Base-by-base conservation (phyloP, 2,329 filamentous ascomycete species). In the Trichophyton simii region DNA sequence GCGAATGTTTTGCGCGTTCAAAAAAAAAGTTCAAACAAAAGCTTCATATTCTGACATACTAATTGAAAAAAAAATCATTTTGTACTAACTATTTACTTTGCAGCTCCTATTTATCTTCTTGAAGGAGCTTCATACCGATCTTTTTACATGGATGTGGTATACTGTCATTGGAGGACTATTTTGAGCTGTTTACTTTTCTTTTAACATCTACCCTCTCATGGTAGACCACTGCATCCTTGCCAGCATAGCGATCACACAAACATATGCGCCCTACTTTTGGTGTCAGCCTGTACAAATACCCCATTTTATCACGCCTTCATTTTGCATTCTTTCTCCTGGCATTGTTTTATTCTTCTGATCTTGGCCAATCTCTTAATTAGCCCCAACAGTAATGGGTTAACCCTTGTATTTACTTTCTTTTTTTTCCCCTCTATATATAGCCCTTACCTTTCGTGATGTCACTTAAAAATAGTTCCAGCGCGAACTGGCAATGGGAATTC, bases 201-300 rank as follows among this genome's bases (percentile, higher is more conserved):
- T 54, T 34, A 28, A 15, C 31, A 36, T 36, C 31, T 52, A 28
- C 50, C 50, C 15, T 36, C 28, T 55, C 25, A 18, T n/a, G 28
- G 28, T 20, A 38, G 20, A 28, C 11, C 20, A 31, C 46, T 22
- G 22, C 46, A 52, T 55, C 52, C n/a, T 55, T 36, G 25, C 52
- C 31, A 55, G 22, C 52, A 55, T 55, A 55, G 31, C 52, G 52
- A 55, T 55, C 18, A 55, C 52, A 55, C 28, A 55, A 13, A 54
- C 18, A 34, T 55, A 55, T 55, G 15, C 34, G 11, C 34, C 8
- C 11, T 36, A 34, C 31, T 38, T 36, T 55, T 55, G 52, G 28
- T 36, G 25, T 55, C 31, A 55, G 52, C 20, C 52, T 55, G 52
- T 55, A 55, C 28, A 55, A 55, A 55, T 55, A 55, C 52, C 52